These are phyloP conservation scores for Venturia effusa DNA, from an alignment of 2,329 filamentous ascomycete species.

Conservation along the genomic window DNA sequence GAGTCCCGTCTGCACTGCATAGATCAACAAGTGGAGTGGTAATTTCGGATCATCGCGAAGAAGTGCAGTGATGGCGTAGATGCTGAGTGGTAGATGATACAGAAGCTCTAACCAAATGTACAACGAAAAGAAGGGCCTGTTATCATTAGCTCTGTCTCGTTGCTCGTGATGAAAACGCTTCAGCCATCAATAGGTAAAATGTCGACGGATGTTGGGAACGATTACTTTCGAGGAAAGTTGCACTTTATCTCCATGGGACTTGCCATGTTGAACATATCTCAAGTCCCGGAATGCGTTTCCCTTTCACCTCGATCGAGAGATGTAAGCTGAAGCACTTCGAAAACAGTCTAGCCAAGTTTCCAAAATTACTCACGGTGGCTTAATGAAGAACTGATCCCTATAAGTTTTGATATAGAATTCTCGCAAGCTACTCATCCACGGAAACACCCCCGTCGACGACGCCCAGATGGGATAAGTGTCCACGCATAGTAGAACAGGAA, in stretches of 20 bases:
- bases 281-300: no score
- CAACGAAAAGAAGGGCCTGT: conserved; percentile 43
- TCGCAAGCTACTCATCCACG: conserved; percentile 39
- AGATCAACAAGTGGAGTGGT: conserved; percentile 50
- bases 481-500: conserved; percentile 55
- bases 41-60: conserved; percentile 43
- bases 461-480: conserved; percentile 53
- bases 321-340: neutral
- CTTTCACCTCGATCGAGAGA: neutral
- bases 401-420: conserved; percentile 50
- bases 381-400: conserved; percentile 52
- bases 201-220: neutral
- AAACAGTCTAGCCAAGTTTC: neutral
- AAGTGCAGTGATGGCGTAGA: conserved; percentile 49
- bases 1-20: conserved; percentile 46
- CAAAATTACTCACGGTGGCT: conserved; percentile 32
- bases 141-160: neutral
- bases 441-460: conserved; percentile 32
- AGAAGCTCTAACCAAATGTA: conserved; percentile 49
- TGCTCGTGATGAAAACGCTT: neutral
- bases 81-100: conserved; percentile 49
- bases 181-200: neutral
- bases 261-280: no score
- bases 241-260: no score
- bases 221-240: no score